Base-by-base conservation (phyloP, 352 stramenopile genomes). In the Pythium myriotylum region DNA sequence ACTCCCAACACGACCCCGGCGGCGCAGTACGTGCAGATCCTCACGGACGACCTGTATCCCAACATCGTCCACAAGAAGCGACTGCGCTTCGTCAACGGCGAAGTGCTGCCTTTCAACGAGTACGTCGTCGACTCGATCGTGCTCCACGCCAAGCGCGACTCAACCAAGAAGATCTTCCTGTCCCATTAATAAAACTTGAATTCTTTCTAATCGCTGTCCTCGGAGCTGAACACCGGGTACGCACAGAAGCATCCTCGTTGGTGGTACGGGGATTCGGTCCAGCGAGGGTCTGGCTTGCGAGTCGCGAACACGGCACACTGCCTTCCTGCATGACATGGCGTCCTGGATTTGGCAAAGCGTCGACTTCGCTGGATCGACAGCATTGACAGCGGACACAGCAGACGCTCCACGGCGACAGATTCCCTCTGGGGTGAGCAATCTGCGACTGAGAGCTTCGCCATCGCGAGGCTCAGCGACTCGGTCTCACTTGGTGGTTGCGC, bases 1-100 rank as follows among this genome's bases (percentile, higher is more conserved):
- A 77, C 67, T 3, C 78, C 81, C 16, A 77, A 88, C 57, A 88
- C 78, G 40, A 90, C 81, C 4, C 74, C 78, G 9, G 81, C 76
- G 0, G 76, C 78, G 7, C 76, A 88, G 53, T 90, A 88, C 40
- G 76, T 90, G 23, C 74, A 88, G 59, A 86, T 90, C 43, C 68
- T 88, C 40, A 90, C 81, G 7, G 81, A 90, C 55, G 78, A 90
- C 52, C 54, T 84, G 59, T 90, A 90, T 39, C 81, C 81, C 0
- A 74, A 88, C 33, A 40, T 87, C 27, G 79, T 90, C 23, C 75
- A 90, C 73, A 87, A 90, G 70, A 90, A 90, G 60, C 72, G 76
- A 1, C 68, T 90, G 33, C 74, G 76, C 7, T 87, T 88, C 52
- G 63, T 67, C 19, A 88, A 88, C 41, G 81, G 81, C 40, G 81